A percentile compares a stretch with the other conserved stretches of the same genome.
Conservation (phyloP, 441 rosid genomes). For the Populus hybrid region DNA sequence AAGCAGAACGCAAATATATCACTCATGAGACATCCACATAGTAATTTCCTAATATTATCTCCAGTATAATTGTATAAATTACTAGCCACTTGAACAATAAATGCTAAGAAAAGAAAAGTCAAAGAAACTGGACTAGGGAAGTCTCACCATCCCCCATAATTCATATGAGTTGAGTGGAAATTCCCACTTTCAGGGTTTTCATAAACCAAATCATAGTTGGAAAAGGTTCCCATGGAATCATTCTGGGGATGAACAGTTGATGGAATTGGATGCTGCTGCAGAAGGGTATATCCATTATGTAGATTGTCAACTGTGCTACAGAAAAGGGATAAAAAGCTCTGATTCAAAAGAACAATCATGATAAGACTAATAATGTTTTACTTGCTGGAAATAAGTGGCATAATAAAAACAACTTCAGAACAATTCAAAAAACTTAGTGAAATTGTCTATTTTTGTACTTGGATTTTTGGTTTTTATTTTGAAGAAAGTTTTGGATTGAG, state of each 20-base stretch:
- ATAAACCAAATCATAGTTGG: slow-evolving; percentile 30
- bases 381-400: no score
- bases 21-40: background rate
- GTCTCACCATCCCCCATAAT: slow-evolving; percentile 30
- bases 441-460: background rate
- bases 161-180: slow-evolving; percentile 25
- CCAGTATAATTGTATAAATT: background rate
- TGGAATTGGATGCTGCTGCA: slow-evolving; percentile 20
- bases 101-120: background rate
- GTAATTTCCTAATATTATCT: background rate
- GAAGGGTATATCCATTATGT: slow-evolving; percentile 9
- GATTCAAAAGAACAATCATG: background rate
- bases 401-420: background rate
- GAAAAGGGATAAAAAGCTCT: background rate
- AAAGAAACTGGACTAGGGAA: background rate
- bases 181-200: slow-evolving; percentile 29
- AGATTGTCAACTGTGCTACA: slow-evolving; percentile 29
- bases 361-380: background rate
- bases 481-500: background rate
- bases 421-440: background rate
- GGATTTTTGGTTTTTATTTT: background rate
- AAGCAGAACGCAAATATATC: background rate
- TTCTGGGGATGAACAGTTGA: slow-evolving; percentile 26
- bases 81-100: background rate
- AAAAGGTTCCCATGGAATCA: slow-evolving; percentile 20